Base-by-base conservation (phyloP, 2,329 filamentous ascomycete genomes). In the Aspergillus phoenicis region DNA sequence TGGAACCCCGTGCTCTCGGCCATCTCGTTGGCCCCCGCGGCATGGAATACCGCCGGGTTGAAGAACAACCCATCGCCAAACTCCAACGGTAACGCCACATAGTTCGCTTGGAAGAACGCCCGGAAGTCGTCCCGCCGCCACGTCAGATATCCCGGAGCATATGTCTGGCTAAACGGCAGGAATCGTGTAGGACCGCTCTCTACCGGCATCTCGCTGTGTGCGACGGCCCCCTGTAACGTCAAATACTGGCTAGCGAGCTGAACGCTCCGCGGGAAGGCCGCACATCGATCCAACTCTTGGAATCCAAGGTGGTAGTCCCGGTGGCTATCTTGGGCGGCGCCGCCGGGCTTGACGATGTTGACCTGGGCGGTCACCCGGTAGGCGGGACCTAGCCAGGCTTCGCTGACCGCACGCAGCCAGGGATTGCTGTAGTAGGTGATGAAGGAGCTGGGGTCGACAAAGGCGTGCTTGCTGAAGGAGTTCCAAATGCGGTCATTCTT, bases 271-370 rank as follows among this genome's bases (percentile, higher is more conserved):
- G 86, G 86, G 61, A 83, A 85, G 17, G 68, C 73, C 0, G 78
- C 77, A 47, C 79, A 81, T 1, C 74, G 74, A 6, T 79, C 79
- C 2, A 78, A 69, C 0, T 81, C 83, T 70, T 87, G 85, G 73
- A 89, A 88, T 0, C 86, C 87, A 1, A 89, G 78, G 66, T 89
- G 86, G 68, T 88, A 89, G 68, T 89, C 87, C 1, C 86, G 80
- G 68, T 89, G 87, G 7, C 77, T 78, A 28, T 83, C 80, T 67
- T 89, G 87, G 0, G 87, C 78, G 38, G 79, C 75, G 0, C 84
- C 84, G 17, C 85, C 84, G 0, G 87, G 85, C 45, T 82, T 81
- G 8, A 89, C 86, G 52, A 87, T 81, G 68, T 89, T 89, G 43
- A 87, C 83, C 69, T 89, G 86, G 0, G 84, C 81, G 0, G 86